These are phyloP conservation scores for Erigeron philadelphicus DNA, from an alignment of 140 eudicot genomes.

Conservation along the genomic window DNA sequence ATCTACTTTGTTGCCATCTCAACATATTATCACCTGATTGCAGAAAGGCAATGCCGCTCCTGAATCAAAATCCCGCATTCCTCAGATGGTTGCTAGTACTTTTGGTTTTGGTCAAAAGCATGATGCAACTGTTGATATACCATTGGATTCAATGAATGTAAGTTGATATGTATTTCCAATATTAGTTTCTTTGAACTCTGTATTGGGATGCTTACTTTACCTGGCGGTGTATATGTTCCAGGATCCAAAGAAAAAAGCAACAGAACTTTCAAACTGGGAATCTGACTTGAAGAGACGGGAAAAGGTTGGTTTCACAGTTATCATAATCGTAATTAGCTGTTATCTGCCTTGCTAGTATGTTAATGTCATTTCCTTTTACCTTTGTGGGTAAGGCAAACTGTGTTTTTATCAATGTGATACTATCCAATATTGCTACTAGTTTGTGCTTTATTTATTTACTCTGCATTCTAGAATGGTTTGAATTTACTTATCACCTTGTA, in stretches of 20 bases:
- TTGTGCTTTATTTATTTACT: slow-evolving; percentile 2
- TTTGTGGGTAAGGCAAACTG: too few species aligned
- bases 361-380: too few species aligned
- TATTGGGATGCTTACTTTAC: slow-evolving; percentile 21
- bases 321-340: background rate
- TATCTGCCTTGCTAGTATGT: too few species aligned
- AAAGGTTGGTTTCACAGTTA: slow-evolving; percentile 46
- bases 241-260: slow-evolving; percentile 71
- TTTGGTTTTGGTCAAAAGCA: slow-evolving; percentile 87
- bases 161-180: background rate
- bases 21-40: slow-evolving; percentile 22
- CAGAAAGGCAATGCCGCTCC: slow-evolving; percentile 66
- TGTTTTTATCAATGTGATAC: background rate
- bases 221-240: slow-evolving; percentile 25
- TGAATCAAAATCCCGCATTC: slow-evolving; percentile 73
- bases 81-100: slow-evolving; percentile 60
- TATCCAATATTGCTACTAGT: background rate
- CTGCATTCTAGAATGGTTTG: slow-evolving; percentile 3
- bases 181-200: slow-evolving; percentile 20
- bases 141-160: slow-evolving; percentile 76
- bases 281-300: slow-evolving; percentile 77
- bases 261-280: slow-evolving; percentile 74
- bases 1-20: slow-evolving; percentile 14
- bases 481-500: slow-evolving; percentile 16
- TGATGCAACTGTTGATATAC: slow-evolving; percentile 89